Percentiles rank a stretch among this genome's conserved stretches.
phyloP scores from a whole-genome alignment of 1,284 basidiomycete genomes.

The Ustilago shanxiensis region DNA sequence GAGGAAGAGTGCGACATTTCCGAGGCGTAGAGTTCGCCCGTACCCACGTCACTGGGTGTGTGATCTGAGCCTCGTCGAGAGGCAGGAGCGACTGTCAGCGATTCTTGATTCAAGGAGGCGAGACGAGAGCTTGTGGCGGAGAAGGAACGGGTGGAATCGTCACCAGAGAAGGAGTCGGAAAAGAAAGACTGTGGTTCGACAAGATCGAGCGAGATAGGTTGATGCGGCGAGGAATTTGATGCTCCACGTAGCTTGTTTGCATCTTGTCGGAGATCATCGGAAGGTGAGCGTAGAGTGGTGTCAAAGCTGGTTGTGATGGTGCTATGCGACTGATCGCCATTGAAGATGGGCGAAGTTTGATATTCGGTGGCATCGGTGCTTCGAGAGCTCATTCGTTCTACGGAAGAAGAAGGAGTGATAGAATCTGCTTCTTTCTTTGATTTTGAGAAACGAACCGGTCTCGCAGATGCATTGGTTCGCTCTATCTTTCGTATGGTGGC shows the following conservation, averaged over 20 bases:
- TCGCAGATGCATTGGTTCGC: slow-evolving; percentile 20
- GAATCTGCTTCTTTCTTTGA: slow-evolving; percentile 14
- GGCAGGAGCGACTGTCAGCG: neutral
- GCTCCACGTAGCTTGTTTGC: neutral
- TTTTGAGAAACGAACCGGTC: slow-evolving; percentile 37
- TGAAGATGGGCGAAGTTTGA: slow-evolving; percentile 18
- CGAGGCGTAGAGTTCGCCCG: slow-evolving; percentile 13
- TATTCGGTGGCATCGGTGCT: slow-evolving; percentile 24
- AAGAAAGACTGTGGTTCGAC: slow-evolving; percentile 28
- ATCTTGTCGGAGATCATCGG: slow-evolving; percentile 1
- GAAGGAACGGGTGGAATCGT: slow-evolving; percentile 16
- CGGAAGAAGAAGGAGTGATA: slow-evolving; percentile 33
- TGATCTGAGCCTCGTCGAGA: slow-evolving; percentile 26
- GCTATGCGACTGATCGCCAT: slow-evolving; percentile 19
- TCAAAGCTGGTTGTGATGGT: slow-evolving; percentile 31
- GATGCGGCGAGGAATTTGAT: neutral
- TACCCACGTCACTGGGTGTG: slow-evolving; percentile 12
- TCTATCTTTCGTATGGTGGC: slow-evolving; percentile 44
- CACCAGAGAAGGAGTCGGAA: slow-evolving; percentile 29
- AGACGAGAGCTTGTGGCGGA: slow-evolving; percentile 14
- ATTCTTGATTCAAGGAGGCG: neutral
- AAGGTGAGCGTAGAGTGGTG: slow-evolving; percentile 11
- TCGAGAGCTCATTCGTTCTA: slow-evolving; percentile 19
- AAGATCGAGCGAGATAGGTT: slow-evolving; percentile 2
- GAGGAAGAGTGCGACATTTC: slow-evolving; percentile 30